phyloP scores from a whole-genome alignment of 2,329 filamentous ascomycete species.

The Ophiostoma tasmaniense region DNA sequence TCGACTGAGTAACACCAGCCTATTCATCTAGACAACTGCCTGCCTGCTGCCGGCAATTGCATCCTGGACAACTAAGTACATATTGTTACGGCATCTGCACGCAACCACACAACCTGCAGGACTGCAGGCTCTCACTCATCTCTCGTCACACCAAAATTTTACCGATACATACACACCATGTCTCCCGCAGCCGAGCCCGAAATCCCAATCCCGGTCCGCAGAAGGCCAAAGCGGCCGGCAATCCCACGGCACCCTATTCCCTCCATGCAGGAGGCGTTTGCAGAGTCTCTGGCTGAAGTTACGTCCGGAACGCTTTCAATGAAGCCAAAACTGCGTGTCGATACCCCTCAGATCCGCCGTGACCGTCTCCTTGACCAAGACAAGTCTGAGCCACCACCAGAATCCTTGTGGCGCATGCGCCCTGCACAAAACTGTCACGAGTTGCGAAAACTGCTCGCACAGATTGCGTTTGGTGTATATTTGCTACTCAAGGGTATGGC shows the following conservation, averaged over 20 bases:
- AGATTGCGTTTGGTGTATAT: constrained; percentile 90
- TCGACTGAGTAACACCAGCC: not conserved
- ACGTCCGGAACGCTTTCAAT: constrained; percentile 38
- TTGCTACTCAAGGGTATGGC: constrained; percentile 76
- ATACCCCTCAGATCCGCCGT: constrained; percentile 54
- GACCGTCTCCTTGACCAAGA: constrained; percentile 59
- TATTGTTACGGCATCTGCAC: not conserved
- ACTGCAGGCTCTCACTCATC: not conserved
- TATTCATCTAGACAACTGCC: not conserved
- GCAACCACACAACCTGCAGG: not conserved
- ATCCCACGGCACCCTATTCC: constrained; percentile 58
- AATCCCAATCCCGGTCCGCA: not conserved
- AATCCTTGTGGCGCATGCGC: constrained; percentile 66
- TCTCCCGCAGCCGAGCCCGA: constrained; percentile 1
- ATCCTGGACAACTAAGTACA: not conserved
- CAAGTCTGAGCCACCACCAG: constrained; percentile 62
- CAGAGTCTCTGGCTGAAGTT: constrained; percentile 70
- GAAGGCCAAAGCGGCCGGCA: constrained; percentile 16
- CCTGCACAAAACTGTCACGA: constrained; percentile 75
- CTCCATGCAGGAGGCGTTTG: constrained; percentile 71
- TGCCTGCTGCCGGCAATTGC: not conserved
- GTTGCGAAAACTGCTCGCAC: constrained; percentile 79
- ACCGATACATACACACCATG: not conserved
- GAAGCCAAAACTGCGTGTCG: constrained; percentile 45
- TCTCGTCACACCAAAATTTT: not conserved